phyloP scores from a whole-genome alignment of 805 yeast genomes.

The Starmera quercuum region DNA sequence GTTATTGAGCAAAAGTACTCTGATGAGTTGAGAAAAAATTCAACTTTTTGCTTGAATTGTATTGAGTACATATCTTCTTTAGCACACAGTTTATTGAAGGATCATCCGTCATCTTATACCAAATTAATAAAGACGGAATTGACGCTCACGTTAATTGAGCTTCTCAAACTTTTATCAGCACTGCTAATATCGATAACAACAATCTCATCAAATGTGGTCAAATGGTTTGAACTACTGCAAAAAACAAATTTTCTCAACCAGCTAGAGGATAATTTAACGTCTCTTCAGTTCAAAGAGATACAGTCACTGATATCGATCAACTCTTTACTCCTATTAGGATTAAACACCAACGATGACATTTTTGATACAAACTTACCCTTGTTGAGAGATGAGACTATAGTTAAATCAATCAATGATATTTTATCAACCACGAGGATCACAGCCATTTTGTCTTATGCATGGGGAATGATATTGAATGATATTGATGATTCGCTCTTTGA shows the following conservation, averaged over 20 bases:
- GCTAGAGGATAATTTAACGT: constrained; percentile 8
- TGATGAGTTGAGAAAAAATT: constrained; percentile 11
- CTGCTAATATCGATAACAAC: constrained; percentile 31
- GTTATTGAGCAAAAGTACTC: constrained; percentile 16
- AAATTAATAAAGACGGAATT: constrained; percentile 22
- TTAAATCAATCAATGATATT: constrained; percentile 32
- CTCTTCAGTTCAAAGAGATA: constrained; percentile 21
- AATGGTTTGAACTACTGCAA: constrained; percentile 53
- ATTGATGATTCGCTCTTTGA: constrained; percentile 37
- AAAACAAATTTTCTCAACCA: constrained; percentile 17
- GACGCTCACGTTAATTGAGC: constrained; percentile 25
- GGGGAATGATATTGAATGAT: constrained; percentile 57
- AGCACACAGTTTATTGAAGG: constrained; percentile 1
- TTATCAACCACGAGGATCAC: constrained; percentile 31
- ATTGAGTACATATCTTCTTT: constrained; percentile 10
- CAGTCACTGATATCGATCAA: constrained; percentile 41
- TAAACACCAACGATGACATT: constrained; percentile 40
- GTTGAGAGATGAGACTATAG: constrained; percentile 30
- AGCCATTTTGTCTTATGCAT: constrained; percentile 50
- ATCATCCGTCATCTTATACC: constrained; percentile 5
- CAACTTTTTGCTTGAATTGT: constrained; percentile 16
- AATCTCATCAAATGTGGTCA: constrained; percentile 24
- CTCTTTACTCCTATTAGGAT: constrained; percentile 47
- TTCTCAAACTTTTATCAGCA: constrained; percentile 31
- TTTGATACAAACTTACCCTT: constrained; percentile 30